phyloP scores from a whole-genome alignment of 2,329 filamentous ascomycete species.

The Fusarium sp. region DNA sequence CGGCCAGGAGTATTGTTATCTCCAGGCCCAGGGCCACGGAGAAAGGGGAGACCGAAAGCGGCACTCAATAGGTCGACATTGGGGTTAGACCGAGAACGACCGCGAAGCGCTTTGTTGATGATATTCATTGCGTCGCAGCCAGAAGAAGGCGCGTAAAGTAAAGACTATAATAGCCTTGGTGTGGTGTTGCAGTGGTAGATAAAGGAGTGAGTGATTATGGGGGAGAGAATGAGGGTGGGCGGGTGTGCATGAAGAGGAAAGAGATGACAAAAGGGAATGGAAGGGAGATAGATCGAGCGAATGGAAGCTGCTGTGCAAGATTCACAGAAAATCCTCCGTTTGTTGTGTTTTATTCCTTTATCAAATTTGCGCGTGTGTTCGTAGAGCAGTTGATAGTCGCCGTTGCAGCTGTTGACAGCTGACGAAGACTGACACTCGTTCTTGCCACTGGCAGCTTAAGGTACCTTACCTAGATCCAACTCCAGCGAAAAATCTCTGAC shows the following conservation, averaged over 20 bases:
- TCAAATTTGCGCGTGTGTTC: neutral
- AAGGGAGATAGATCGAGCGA: neutral
- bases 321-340: neutral
- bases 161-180: neutral
- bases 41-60: conserved; percentile 47
- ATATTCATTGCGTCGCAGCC: conserved; percentile 40
- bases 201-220: conserved; percentile 2
- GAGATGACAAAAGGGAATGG: neutral
- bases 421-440: conserved; percentile 25
- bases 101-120: conserved; percentile 29
- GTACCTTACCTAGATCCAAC: too few species aligned
- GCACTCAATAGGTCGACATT: conserved; percentile 49
- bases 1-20: conserved; percentile 15
- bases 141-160: neutral
- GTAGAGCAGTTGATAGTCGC: neutral
- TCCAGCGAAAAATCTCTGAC: neutral
- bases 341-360: neutral
- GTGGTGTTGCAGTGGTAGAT: neutral
- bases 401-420: conserved; percentile 29
- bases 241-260: neutral
- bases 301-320: neutral
- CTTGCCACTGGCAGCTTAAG: neutral
- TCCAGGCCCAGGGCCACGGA: conserved; percentile 19
- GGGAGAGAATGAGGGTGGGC: conserved; percentile 11
- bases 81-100: conserved; percentile 28